These are phyloP conservation scores for Penicillium egyptiacum DNA, from an alignment of 495 filamentous ascomycete species.

Conservation along the genomic window DNA sequence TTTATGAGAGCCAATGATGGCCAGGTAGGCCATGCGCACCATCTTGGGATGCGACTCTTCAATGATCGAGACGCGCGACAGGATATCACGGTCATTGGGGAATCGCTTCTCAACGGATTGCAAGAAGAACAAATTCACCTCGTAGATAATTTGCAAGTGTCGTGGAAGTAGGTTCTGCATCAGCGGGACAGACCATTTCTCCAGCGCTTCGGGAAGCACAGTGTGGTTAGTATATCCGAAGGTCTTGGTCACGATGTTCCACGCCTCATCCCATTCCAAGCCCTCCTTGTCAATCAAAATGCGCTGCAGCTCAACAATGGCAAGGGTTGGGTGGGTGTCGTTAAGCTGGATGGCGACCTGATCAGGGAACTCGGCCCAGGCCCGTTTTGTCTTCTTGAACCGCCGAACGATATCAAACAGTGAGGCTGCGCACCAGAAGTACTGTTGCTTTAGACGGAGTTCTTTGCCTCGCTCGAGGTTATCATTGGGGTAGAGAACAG, in stretches of 20 bases:
- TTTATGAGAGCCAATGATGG: conserved; percentile 96
- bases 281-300: conserved; percentile 89
- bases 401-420: conserved; percentile 92
- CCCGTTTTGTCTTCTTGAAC: conserved; percentile 93
- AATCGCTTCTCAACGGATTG: conserved; percentile 86
- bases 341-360: conserved; percentile 97
- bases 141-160: conserved; percentile 97
- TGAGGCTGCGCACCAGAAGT: conserved; percentile 99
- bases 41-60: conserved; percentile 98
- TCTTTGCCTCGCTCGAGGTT: conserved; percentile 96
- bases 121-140: conserved; percentile 93
- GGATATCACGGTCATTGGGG: conserved; percentile 83
- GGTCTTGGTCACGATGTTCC: conserved; percentile 72
- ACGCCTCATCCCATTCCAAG: conserved; percentile 91
- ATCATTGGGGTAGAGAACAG: conserved; percentile 96
- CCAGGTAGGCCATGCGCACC: conserved; percentile 93
- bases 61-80: conserved; percentile 86
- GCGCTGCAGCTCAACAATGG: conserved; percentile 91
- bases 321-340: conserved; percentile 95
- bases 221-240: conserved; percentile 99
- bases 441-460: conserved; percentile 96
- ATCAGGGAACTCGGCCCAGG: conserved; percentile 90
- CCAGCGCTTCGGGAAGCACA: conserved; percentile 91
- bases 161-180: conserved; percentile 90
- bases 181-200: conserved; percentile 97